These are phyloP conservation scores for Phytophthora hybrid DNA, from an alignment of 352 stramenopile genomes.

Conservation along the genomic window DNA sequence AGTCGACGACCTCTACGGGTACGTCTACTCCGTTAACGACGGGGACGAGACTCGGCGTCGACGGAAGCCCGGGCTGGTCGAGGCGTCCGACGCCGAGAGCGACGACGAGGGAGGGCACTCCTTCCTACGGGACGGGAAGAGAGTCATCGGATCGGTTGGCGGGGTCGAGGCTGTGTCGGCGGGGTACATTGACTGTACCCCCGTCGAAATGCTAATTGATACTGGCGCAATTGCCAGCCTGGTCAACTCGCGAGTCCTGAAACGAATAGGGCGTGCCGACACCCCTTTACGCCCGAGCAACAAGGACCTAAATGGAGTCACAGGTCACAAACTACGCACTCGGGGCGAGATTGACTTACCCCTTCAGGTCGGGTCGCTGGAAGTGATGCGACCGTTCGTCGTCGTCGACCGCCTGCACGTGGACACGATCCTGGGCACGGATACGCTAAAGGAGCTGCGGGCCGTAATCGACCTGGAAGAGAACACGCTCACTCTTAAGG, in stretches of 20 bases:
- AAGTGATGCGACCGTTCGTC: neutral
- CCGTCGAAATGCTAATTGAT: neutral
- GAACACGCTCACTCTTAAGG: neutral
- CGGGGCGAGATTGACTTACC: neutral
- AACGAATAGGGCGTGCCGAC: neutral
- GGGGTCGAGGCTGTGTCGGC: neutral
- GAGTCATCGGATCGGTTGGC: too few species aligned
- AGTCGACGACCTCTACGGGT: neutral
- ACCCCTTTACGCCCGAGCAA: neutral
- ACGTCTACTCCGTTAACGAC: neutral
- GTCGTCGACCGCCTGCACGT: neutral
- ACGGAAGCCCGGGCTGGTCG: too few species aligned
- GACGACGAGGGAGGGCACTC: too few species aligned
- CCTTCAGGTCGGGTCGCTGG: neutral
- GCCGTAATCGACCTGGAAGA: constrained; percentile 1
- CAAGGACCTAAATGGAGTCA: neutral
- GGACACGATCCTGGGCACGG: neutral
- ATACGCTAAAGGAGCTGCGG: neutral
- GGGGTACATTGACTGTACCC: neutral
- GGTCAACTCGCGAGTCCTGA: neutral
- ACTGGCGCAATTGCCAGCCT: neutral
- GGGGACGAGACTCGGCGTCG: neutral
- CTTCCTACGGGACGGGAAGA: too few species aligned
- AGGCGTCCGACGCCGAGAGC: too few species aligned
- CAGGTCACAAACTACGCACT: neutral